phyloP scores from a whole-genome alignment of 306 rosid species.

The Cucumis cinereus region DNA sequence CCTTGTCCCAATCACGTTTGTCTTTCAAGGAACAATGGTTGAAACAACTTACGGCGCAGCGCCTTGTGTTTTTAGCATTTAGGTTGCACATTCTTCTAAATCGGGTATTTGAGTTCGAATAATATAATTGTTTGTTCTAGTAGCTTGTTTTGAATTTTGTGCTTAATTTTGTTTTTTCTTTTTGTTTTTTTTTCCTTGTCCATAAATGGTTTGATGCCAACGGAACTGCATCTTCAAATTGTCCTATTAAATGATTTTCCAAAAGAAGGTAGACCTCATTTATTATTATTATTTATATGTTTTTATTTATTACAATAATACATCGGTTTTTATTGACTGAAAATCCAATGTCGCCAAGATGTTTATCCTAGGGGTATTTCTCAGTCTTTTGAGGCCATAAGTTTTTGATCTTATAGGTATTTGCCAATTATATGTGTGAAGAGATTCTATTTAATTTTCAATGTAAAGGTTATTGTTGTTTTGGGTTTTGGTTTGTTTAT shows the following conservation, averaged over 20 bases:
- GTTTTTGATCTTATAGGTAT: too few relatives aligned
- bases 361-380: constrained; percentile 60
- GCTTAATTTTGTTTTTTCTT: background rate
- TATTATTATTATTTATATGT: background rate
- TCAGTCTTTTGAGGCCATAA: constrained; percentile 49
- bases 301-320: too few relatives aligned
- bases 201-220: constrained; percentile 89
- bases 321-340: constrained; percentile 7
- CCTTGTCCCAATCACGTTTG: constrained; percentile 26
- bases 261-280: constrained; percentile 52
- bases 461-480: too few relatives aligned
- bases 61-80: constrained; percentile 97
- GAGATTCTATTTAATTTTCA: too few relatives aligned
- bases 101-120: background rate
- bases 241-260: constrained; percentile 65
- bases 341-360: constrained; percentile 44
- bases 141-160: constrained; percentile 8
- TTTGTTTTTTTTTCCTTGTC: too few relatives aligned
- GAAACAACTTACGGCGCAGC: constrained; percentile 97
- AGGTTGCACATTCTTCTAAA: constrained; percentile 36
- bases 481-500: too few relatives aligned
- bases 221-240: constrained; percentile 94
- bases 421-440: too few relatives aligned
- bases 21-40: constrained; percentile 90
- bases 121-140: constrained; percentile 12